phyloP scores from a whole-genome alignment of 768 basidiomycete genomes.

The Artomyces pyxidatus region DNA sequence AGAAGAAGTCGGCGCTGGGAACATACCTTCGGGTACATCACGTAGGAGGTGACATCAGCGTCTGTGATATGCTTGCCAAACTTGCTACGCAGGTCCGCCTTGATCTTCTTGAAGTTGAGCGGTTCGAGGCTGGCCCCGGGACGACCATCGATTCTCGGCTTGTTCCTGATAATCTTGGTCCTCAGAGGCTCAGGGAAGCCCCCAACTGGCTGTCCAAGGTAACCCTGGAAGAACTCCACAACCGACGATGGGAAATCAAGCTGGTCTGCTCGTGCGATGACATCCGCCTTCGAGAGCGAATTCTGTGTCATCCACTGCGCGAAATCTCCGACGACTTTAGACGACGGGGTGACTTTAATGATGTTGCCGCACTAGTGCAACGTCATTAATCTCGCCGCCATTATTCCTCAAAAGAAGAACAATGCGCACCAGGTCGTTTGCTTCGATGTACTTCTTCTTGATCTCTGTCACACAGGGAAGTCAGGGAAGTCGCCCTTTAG shows the following conservation, averaged over 20 bases:
- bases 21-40: slow-evolving; percentile 94
- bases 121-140: slow-evolving; percentile 86
- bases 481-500: background rate
- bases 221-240: slow-evolving; percentile 99
- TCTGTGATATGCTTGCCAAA: slow-evolving; percentile 95
- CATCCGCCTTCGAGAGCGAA: slow-evolving; percentile 78
- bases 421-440: slow-evolving; percentile 79
- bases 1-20: background rate
- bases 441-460: slow-evolving; percentile 98
- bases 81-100: slow-evolving; percentile 84
- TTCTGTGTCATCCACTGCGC: slow-evolving; percentile 99
- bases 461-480: slow-evolving; percentile 47
- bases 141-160: slow-evolving; percentile 87
- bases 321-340: slow-evolving; percentile 98
- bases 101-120: slow-evolving; percentile 94
- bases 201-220: slow-evolving; percentile 95
- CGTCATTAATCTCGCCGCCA: background rate
- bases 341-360: slow-evolving; percentile 98
- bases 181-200: slow-evolving; percentile 98
- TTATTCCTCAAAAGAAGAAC: slow-evolving; percentile 5
- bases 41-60: slow-evolving; percentile 87
- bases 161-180: slow-evolving; percentile 84
- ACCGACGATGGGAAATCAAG: slow-evolving; percentile 98
- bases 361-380: slow-evolving; percentile 80
- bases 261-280: slow-evolving; percentile 75